phyloP scores from a whole-genome alignment of 805 yeast species.

The Candida wancherniae region DNA sequence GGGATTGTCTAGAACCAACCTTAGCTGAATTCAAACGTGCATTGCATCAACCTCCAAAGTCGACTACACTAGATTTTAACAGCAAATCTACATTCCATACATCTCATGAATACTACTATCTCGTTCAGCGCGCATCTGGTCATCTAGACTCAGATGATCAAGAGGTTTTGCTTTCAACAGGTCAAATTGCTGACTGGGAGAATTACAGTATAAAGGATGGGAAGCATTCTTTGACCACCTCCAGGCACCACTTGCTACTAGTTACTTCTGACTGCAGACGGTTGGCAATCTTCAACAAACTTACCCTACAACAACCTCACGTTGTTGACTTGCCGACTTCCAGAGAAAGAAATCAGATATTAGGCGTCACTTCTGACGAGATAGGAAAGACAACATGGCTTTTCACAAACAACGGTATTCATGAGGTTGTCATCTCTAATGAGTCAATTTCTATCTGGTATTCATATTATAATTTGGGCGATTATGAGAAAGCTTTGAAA shows the following conservation, averaged over 20 bases:
- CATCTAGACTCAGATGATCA: constrained; percentile 26
- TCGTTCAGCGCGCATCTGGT: constrained; percentile 11
- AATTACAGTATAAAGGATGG: constrained; percentile 2
- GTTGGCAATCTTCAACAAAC: constrained; percentile 26
- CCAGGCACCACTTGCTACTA: constrained; percentile 29
- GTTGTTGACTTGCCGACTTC: constrained; percentile 3
- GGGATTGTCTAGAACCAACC: constrained; percentile 33
- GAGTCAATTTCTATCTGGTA: constrained; percentile 78
- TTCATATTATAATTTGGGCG: constrained; percentile 12
- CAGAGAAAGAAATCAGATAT: constrained; percentile 9
- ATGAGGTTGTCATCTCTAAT: constrained; percentile 64
- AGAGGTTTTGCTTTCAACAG: constrained; percentile 21
- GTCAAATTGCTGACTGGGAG: constrained; percentile 12
- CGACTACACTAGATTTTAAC: not conserved
- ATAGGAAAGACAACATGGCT: constrained; percentile 68
- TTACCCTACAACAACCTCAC: constrained; percentile 16
- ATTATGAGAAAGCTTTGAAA: constrained; percentile 63
- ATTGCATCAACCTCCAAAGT: constrained; percentile 15
- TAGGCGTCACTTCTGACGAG: constrained; percentile 30
- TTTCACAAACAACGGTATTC: constrained; percentile 54
- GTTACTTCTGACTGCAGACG: constrained; percentile 14
- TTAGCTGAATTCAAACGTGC: constrained; percentile 25
- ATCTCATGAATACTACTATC: constrained; percentile 6
- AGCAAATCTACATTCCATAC: not conserved
- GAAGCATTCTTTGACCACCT: constrained; percentile 18